Evolutionary conservation across 331 rosid genomes (phyloP).

Genomic region (Acacia concinna): DNA sequence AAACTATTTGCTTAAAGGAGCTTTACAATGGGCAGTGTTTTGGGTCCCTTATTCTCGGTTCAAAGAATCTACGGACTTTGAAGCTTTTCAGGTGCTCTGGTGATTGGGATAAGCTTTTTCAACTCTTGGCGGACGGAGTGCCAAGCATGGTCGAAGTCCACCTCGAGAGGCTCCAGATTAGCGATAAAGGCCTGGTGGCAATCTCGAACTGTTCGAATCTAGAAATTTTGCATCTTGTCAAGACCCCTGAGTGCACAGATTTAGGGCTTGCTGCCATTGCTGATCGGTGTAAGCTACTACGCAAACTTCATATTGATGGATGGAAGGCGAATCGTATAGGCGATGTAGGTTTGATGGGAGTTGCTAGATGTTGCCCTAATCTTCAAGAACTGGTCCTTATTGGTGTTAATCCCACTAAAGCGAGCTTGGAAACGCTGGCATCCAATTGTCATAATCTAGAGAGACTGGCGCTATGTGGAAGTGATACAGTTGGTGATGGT

Average conservation of each 20-base stretch:
- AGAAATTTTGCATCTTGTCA: slow-evolving; percentile 92
- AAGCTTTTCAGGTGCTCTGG: slow-evolving; percentile 91
- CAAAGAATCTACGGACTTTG: slow-evolving; percentile 74
- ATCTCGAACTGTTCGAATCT: slow-evolving; percentile 67
- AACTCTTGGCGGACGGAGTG: slow-evolving; percentile 44
- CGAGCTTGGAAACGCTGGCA: slow-evolving; percentile 77
- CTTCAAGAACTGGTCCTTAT: slow-evolving; percentile 89
- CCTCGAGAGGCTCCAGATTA: slow-evolving; percentile 87
- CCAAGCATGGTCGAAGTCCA: slow-evolving; percentile 72
- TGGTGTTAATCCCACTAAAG: slow-evolving; percentile 83
- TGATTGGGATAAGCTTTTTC: slow-evolving; percentile 87
- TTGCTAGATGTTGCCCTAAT: slow-evolving; percentile 76
- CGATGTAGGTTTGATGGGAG: slow-evolving; percentile 77
- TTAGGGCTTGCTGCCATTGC: slow-evolving; percentile 65
- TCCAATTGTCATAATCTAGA: slow-evolving; percentile 83
- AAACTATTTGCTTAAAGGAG: slow-evolving; percentile 78
- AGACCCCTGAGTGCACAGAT: slow-evolving; percentile 90
- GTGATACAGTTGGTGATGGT: slow-evolving; percentile 87
- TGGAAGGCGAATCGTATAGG: slow-evolving; percentile 94
- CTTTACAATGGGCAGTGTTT: slow-evolving; percentile 91
- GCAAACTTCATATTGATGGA: slow-evolving; percentile 97
- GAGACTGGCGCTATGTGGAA: slow-evolving; percentile 89
- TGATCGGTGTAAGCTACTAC: slow-evolving; percentile 71
- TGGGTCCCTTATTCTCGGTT: slow-evolving; percentile 75
- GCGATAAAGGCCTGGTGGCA: slow-evolving; percentile 68